phyloP scores from a whole-genome alignment of 2,329 filamentous ascomycete species.

The Mollisiaceae sp. region DNA sequence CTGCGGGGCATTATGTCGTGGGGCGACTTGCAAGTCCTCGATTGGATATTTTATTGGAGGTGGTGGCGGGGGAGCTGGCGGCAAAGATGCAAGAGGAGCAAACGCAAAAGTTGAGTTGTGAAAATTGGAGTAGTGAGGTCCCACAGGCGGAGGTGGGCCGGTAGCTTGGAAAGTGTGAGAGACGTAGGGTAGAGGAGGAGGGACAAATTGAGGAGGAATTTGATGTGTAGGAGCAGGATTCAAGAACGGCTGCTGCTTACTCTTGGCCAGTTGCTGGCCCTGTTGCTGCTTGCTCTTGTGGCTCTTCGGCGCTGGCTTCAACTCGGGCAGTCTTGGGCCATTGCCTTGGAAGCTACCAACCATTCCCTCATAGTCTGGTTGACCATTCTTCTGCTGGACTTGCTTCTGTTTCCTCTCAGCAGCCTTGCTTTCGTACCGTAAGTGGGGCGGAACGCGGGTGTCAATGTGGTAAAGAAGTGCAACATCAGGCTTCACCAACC shows the following conservation, averaged over 20 bases:
- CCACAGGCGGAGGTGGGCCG: slow-evolving; percentile 41
- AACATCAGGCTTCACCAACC: slow-evolving; percentile 88
- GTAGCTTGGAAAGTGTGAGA: slow-evolving; percentile 42
- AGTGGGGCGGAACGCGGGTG: slow-evolving; percentile 80
- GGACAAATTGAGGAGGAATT: slow-evolving; percentile 32
- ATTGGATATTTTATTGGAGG: slow-evolving; percentile 92
- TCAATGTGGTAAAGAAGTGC: slow-evolving; percentile 86
- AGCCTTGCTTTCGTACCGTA: slow-evolving; percentile 80
- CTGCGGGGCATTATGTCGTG: slow-evolving; percentile 62
- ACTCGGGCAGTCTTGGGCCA: slow-evolving; percentile 68
- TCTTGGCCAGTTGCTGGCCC: slow-evolving; percentile 46
- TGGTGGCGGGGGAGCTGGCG: slow-evolving; percentile 66
- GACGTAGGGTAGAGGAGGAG: slow-evolving; percentile 34
- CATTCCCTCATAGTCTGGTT: slow-evolving; percentile 43
- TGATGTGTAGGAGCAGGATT: slow-evolving; percentile 40
- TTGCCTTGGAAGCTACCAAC: slow-evolving; percentile 43
- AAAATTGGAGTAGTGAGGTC: slow-evolving; percentile 45
- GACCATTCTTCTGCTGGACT: slow-evolving; percentile 58
- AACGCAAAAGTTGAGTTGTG: slow-evolving; percentile 52
- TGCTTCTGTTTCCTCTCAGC: slow-evolving; percentile 76
- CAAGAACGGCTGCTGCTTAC: slow-evolving; percentile 45
- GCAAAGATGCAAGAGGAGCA: slow-evolving; percentile 52
- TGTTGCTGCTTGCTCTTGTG: slow-evolving; percentile 65
- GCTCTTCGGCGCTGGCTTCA: slow-evolving; percentile 75
- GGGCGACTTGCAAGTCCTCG: slow-evolving; percentile 85